Evolutionary conservation across 495 filamentous ascomycete species (phyloP).

Genomic region (Cercophora scortea): DNA sequence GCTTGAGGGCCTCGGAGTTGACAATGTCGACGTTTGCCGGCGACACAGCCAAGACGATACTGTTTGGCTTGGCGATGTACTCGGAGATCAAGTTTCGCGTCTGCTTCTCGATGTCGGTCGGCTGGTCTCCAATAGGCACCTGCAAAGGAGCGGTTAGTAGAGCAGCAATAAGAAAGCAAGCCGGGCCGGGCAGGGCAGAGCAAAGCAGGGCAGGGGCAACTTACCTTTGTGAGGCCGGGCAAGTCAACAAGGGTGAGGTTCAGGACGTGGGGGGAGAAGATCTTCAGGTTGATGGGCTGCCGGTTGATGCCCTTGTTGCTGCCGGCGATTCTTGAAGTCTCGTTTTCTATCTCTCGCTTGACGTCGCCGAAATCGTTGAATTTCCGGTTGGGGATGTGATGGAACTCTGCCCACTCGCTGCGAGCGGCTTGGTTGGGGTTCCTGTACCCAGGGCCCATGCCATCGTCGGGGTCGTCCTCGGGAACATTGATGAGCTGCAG

Average conservation of each 20-base stretch:
- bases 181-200: background rate
- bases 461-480: slow-evolving; percentile 64
- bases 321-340: slow-evolving; percentile 90
- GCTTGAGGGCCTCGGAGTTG: slow-evolving; percentile 96
- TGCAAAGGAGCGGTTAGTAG: slow-evolving; percentile 19
- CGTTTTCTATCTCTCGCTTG: slow-evolving; percentile 94
- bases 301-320: slow-evolving; percentile 98
- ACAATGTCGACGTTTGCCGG: slow-evolving; percentile 97
- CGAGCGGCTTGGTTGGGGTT: slow-evolving; percentile 36
- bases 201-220: slow-evolving; percentile 7
- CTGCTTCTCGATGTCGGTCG: slow-evolving; percentile 97
- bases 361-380: slow-evolving; percentile 90
- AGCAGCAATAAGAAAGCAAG: slow-evolving; percentile 2
- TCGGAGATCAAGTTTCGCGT: slow-evolving; percentile 94
- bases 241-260: slow-evolving; percentile 95
- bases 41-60: slow-evolving; percentile 93
- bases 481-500: slow-evolving; percentile 97
- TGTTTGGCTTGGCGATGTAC: slow-evolving; percentile 99
- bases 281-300: slow-evolving; percentile 96
- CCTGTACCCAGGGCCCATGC: slow-evolving; percentile 43
- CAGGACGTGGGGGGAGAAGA: slow-evolving; percentile 95
- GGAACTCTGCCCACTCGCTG: slow-evolving; percentile 93
- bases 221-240: slow-evolving; percentile 90
- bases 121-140: slow-evolving; percentile 96
- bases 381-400: slow-evolving; percentile 80